These are phyloP conservation scores for Cyberlindnera amylophila DNA, from an alignment of 805 yeast genomes.

Conservation along the genomic window DNA sequence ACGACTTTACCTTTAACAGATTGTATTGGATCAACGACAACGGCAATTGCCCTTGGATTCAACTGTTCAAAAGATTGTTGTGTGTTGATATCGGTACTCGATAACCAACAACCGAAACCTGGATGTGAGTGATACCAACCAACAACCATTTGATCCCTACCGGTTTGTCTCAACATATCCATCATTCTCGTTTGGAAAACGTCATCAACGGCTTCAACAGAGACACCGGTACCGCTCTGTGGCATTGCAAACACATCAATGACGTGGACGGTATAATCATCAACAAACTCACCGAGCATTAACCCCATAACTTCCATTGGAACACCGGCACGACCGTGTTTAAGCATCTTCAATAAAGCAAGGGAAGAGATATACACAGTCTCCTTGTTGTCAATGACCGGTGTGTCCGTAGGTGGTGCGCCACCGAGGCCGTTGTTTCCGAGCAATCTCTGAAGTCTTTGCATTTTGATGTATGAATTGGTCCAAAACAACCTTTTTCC, in stretches of 20 bases:
- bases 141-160: slow-evolving; percentile 98
- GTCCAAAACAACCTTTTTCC: too few species aligned
- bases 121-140: slow-evolving; percentile 99
- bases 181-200: slow-evolving; percentile 98
- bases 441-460: slow-evolving; percentile 40
- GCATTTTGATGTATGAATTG: too few species aligned
- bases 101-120: slow-evolving; percentile 99
- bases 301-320: slow-evolving; percentile 95
- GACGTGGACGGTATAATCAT: slow-evolving; percentile 94
- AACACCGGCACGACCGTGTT: slow-evolving; percentile 92
- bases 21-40: slow-evolving; percentile 97
- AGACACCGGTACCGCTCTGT: slow-evolving; percentile 96
- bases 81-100: slow-evolving; percentile 95
- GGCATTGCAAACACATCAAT: slow-evolving; percentile 99
- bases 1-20: slow-evolving; percentile 98
- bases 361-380: slow-evolving; percentile 94
- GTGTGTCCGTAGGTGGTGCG: slow-evolving; percentile 59
- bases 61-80: slow-evolving; percentile 97
- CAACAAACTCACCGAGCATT: slow-evolving; percentile 97
- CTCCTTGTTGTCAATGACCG: slow-evolving; percentile 90
- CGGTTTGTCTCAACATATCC: slow-evolving; percentile 99
- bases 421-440: slow-evolving; percentile 42
- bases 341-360: slow-evolving; percentile 93
- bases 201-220: slow-evolving; percentile 98
- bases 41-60: slow-evolving; percentile 95